Evolutionary conservation across 257 asterid genomes (phyloP).

Genomic region (Nicotiana attenuata): DNA sequence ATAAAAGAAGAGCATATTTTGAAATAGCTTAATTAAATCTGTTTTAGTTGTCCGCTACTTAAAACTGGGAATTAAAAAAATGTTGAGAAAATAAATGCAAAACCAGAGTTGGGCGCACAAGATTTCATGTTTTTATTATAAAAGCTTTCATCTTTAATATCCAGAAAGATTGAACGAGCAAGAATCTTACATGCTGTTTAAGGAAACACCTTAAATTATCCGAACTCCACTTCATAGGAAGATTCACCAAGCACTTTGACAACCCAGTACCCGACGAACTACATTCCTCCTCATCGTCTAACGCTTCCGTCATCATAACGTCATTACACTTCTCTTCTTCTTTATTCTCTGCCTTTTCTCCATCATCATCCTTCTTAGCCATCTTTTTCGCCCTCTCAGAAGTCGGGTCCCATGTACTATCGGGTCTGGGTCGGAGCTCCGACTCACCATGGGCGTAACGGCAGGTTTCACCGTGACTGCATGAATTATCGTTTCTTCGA

Average conservation of each 20-base stretch:
- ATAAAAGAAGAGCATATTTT: background rate
- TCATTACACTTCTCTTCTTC: constrained; percentile 22
- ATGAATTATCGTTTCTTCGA: constrained; percentile 43
- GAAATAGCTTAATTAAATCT: background rate
- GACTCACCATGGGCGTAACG: constrained; percentile 80
- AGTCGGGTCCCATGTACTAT: constrained; percentile 90
- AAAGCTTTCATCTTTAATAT: background rate
- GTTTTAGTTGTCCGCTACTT: background rate
- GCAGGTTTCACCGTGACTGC: constrained; percentile 86
- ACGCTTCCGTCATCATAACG: constrained; percentile 88
- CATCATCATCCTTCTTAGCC: constrained; percentile 31
- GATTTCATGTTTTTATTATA: no score
- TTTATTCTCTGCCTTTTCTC: constrained; percentile 11
- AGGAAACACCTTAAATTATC: constrained; percentile 67
- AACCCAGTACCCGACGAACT: constrained; percentile 31
- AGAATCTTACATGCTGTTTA: constrained; percentile 41
- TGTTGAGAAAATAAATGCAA: background rate
- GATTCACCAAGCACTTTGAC: constrained; percentile 69
- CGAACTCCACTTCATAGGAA: constrained; percentile 85
- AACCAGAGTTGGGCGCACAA: background rate
- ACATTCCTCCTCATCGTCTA: constrained; percentile 39
- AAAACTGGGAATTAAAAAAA: background rate
- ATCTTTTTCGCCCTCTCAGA: constrained; percentile 80
- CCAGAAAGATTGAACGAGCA: background rate
- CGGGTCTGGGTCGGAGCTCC: constrained; percentile 81